These are phyloP conservation scores for Pythium monospermum DNA, from an alignment of 352 stramenopile species.

Conservation along the genomic window DNA sequence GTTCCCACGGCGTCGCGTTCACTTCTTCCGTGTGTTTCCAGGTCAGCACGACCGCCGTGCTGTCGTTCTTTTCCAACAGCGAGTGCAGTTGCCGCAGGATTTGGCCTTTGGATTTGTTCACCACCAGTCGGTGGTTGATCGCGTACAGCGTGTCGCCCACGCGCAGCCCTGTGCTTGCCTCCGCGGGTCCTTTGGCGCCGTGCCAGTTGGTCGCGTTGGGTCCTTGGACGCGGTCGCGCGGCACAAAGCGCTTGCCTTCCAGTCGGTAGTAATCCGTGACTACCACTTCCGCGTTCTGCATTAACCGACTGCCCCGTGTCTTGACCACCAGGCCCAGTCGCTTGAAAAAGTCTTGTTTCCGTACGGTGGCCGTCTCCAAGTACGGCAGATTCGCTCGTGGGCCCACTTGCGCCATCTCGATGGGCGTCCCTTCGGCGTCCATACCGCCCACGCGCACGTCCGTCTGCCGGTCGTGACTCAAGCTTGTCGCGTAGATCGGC, in stretches of 20 bases:
- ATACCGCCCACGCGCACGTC: constrained; percentile 62
- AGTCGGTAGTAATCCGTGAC: constrained; percentile 76
- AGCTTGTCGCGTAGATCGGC: constrained; percentile 76
- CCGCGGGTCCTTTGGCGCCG: constrained; percentile 63
- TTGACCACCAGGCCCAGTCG: constrained; percentile 76
- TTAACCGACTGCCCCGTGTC: constrained; percentile 77
- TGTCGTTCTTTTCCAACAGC: constrained; percentile 69
- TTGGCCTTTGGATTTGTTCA: constrained; percentile 84
- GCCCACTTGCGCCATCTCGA: constrained; percentile 66
- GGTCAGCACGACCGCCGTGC: constrained; percentile 61
- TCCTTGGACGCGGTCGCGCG: constrained; percentile 64
- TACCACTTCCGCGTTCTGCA: constrained; percentile 81
- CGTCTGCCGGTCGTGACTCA: constrained; percentile 84
- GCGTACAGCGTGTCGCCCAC: constrained; percentile 78
- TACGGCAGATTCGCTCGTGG: constrained; percentile 61
- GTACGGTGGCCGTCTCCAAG: constrained; percentile 44
- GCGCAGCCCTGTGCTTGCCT: constrained; percentile 69
- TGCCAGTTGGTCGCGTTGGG: constrained; percentile 57
- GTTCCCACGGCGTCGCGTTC: constrained; percentile 67
- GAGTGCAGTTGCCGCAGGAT: constrained; percentile 78
- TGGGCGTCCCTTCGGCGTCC: constrained; percentile 24
- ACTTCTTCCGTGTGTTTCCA: constrained; percentile 84
- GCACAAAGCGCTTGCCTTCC: constrained; percentile 73
- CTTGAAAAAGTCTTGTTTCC: constrained; percentile 74
- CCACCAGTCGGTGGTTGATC: constrained; percentile 82